These are phyloP conservation scores for Amphibolis antarctica DNA, from an alignment of 106 monocot species.

Conservation along the genomic window DNA sequence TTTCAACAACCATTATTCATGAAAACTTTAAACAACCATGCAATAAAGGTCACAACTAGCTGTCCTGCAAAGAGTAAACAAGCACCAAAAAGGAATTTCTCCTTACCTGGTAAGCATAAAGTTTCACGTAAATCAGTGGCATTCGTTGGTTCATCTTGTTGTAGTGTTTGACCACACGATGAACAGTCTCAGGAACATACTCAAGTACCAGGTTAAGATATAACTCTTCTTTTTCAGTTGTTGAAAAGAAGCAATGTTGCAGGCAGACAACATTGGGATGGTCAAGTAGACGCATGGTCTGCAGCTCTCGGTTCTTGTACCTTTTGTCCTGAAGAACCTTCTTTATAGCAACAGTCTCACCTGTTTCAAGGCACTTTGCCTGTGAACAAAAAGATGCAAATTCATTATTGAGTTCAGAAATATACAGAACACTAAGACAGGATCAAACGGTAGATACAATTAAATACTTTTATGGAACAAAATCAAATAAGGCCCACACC, in stretches of 20 bases:
- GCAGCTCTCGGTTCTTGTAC: conserved; percentile 14
- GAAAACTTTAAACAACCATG: too few relatives aligned
- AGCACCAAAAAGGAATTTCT: not conserved
- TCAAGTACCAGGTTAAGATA: not conserved
- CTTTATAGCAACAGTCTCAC: conserved; percentile 9
- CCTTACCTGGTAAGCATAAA: conserved; percentile 5
- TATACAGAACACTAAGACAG: too few relatives aligned
- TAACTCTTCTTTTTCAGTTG: not conserved
- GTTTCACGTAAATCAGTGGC: conserved; percentile 13
- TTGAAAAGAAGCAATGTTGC: not conserved
- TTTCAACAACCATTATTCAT: too few relatives aligned
- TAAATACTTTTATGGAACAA: too few relatives aligned
- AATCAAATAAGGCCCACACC: too few relatives aligned
- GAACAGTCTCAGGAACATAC: not conserved
- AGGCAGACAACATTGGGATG: too few relatives aligned
- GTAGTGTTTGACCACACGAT: conserved; percentile 9
- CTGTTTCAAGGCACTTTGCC: conserved; percentile 12
- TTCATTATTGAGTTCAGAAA: too few relatives aligned
- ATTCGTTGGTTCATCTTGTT: conserved; percentile 13
- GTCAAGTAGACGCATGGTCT: conserved; percentile 8
- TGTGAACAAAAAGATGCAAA: not conserved
- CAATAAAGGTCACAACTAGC: too few relatives aligned
- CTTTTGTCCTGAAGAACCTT: conserved; percentile 14
- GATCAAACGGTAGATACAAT: too few relatives aligned
- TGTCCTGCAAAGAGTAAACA: too few relatives aligned